These are phyloP conservation scores for Cinchona pubescens DNA, from an alignment of 257 asterid genomes.

Conservation along the genomic window DNA sequence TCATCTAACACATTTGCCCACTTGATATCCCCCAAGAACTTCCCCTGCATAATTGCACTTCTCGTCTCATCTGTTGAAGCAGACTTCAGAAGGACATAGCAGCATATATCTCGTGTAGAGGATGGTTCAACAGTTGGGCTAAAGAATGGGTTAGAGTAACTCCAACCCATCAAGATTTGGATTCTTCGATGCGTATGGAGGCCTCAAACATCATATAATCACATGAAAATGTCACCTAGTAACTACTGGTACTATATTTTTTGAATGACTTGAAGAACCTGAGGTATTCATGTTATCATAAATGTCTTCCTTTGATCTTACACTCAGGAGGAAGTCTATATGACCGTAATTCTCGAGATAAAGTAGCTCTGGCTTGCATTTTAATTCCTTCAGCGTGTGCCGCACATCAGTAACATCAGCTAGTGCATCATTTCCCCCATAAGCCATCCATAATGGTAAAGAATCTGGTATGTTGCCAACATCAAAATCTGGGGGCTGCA, in stretches of 20 bases:
- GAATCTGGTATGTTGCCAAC: slow-evolving; percentile 65
- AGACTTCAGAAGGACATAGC: no score
- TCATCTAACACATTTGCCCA: not conserved
- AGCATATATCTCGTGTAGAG: no score
- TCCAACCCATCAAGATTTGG: not conserved
- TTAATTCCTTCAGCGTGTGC: slow-evolving; percentile 58
- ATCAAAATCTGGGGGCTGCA: slow-evolving; percentile 71
- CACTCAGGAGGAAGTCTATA: slow-evolving; percentile 77
- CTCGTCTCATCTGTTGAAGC: no score
- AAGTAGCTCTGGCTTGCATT: slow-evolving; percentile 61
- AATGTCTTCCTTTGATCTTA: slow-evolving; percentile 64
- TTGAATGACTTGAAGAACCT: slow-evolving; percentile 57
- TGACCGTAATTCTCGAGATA: slow-evolving; percentile 89
- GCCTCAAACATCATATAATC: not conserved
- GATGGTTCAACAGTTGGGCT: no score
- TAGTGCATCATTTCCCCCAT: slow-evolving; percentile 82
- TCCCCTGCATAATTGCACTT: no score
- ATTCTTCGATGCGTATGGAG: not conserved
- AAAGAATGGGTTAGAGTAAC: no score
- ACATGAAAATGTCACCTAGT: not conserved
- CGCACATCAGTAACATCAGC: slow-evolving; percentile 75
- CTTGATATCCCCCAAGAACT: no score
- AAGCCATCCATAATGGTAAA: slow-evolving; percentile 88
- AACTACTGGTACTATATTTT: slow-evolving; percentile 24
- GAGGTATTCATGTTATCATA: slow-evolving; percentile 64